A percentile compares a stretch with the other conserved stretches of the same genome.
Conservation (phyloP, 2,329 filamentous ascomycete genomes). For the Calonectria henricotiae region DNA sequence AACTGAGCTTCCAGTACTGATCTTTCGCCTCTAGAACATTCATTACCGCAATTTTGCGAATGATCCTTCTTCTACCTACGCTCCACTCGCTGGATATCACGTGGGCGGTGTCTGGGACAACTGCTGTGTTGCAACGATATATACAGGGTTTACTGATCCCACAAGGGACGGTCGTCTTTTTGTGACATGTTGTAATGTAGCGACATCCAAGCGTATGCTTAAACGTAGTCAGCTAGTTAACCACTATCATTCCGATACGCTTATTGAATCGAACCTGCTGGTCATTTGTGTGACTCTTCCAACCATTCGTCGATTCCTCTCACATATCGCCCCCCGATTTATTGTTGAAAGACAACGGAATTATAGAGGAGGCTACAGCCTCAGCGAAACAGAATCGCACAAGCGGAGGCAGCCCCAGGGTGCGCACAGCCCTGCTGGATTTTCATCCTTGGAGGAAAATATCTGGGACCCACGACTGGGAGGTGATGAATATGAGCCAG, state of each 20-base stretch:
- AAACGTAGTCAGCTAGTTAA: neutral
- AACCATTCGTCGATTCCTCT: slow-evolving; percentile 40
- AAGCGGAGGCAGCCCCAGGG: neutral
- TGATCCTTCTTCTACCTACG: slow-evolving; percentile 34
- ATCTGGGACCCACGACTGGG: neutral
- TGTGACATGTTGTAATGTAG: neutral
- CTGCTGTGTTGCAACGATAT: neutral
- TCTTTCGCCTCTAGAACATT: slow-evolving; percentile 28
- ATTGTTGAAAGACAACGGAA: neutral
- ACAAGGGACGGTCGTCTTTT: too few species aligned
- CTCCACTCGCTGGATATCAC: slow-evolving; percentile 36
- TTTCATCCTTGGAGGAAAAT: neutral
- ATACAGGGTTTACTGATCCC: too few species aligned
- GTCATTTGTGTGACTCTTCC: slow-evolving; percentile 39
- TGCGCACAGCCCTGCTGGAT: neutral
- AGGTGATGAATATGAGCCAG: neutral
- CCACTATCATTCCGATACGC: slow-evolving; percentile 25
- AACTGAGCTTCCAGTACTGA: neutral
- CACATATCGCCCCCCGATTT: slow-evolving; percentile 39
- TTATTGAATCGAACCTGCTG: slow-evolving; percentile 42
- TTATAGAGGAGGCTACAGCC: too few species aligned
- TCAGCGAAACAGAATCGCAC: neutral
- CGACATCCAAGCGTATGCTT: neutral
- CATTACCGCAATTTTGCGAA: slow-evolving; percentile 42
- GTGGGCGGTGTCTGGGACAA: slow-evolving; percentile 36